Evolutionary conservation across 176 grass and related monocot genomes (phyloP).

Genomic region (Bromus sterilis): DNA sequence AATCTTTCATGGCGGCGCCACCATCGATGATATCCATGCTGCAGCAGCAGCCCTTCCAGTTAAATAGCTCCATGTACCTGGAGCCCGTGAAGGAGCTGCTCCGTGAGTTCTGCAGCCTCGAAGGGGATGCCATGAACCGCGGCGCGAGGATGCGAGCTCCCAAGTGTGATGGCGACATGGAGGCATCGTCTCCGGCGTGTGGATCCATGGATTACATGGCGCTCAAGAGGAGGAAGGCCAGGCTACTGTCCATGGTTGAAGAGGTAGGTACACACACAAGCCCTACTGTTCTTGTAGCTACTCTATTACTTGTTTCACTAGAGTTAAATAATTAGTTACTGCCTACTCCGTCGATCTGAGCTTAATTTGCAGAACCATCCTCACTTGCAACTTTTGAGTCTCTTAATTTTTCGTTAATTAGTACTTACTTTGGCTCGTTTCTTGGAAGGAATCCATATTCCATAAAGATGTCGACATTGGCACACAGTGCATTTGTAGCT

Average conservation of each 20-base stretch:
- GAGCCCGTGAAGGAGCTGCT: constrained; percentile 39
- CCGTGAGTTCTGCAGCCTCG: constrained; percentile 42
- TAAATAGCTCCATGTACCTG: constrained; percentile 41
- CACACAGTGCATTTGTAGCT: background rate
- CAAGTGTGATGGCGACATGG: constrained; percentile 17
- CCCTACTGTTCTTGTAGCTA: too few species aligned
- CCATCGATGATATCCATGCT: background rate
- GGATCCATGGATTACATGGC: constrained; percentile 45
- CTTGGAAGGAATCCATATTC: background rate
- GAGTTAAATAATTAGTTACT: background rate
- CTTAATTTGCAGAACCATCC: background rate
- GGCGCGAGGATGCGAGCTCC: background rate
- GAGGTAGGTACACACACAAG: constrained; percentile 37
- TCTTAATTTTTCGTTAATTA: background rate
- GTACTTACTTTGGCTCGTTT: background rate
- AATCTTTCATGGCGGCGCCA: background rate
- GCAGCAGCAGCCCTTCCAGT: constrained; percentile 21
- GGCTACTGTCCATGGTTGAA: constrained; percentile 57
- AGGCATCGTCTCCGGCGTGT: background rate
- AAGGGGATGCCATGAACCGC: constrained; percentile 16
- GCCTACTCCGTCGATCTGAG: background rate
- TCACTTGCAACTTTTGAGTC: background rate
- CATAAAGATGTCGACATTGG: constrained; percentile 5
- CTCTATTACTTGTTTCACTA: background rate
- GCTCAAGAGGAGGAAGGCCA: constrained; percentile 50